Base-by-base conservation (phyloP, 768 basidiomycete species). In the Kwoniella europaea region DNA sequence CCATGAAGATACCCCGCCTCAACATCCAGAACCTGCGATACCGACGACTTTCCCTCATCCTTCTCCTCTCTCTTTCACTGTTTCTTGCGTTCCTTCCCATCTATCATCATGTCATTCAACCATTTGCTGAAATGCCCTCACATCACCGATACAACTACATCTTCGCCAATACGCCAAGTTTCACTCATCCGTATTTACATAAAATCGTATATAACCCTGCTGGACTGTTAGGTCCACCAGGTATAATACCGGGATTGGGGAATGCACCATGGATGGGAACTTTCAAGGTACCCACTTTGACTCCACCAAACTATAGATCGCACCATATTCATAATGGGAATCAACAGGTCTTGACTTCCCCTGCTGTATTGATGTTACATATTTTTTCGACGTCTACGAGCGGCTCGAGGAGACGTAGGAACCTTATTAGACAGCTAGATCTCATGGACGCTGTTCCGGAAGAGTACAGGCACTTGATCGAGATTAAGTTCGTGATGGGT, bases 401-500 rank as follows among this genome's bases (percentile, higher is more conserved):
- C 4, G 59, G 27, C 46, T 66, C 70, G 16, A 64, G 62, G 63
- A 46, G 43, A 16, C 52, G 61, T 6, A 50, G 76, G 16, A 29
- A 62, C 2, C 24, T 74, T 56, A 69, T 77, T 16, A 57, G 76
- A 12, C 58, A 59, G 9, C 42, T 63, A 10, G 44, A 53, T 12
- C 63, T 63, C 5, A 44, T 68, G 1, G 43, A 50, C 18, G 58
- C 67, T 43, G 53, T 77, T 4, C 76, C 73, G 10, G 58, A 61
- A 22, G 54, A 27, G 27, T 73, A 66, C 50, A 15, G 69, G 13
- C 71, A 77, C 52, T 60, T 77, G 20, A 59, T 77, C 12, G 73
- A 77, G 29, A 29, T 74, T 52, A 74, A 73, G 66, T 77, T 77
- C 57, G 60, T 77, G 2, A 55, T 77, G 46, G 76, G 76, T 15